Conservation (phyloP, 208 protist species). For the Acanthamoeba royreba region DNA sequence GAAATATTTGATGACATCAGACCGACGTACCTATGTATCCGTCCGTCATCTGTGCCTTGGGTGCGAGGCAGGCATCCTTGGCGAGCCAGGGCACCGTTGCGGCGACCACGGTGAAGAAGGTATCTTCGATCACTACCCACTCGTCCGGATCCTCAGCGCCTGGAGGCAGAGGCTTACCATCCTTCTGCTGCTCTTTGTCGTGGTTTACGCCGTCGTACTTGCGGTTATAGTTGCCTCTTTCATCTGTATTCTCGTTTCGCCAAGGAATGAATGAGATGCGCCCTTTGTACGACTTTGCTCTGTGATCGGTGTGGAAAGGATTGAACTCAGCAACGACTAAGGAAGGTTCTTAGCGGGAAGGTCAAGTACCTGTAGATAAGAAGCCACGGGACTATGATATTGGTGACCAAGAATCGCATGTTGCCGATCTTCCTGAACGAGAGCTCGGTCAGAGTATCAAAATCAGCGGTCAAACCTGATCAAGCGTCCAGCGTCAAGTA, state of each 20-base stretch:
- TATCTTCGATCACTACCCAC: neutral
- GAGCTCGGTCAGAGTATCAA: neutral
- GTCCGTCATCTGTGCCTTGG: neutral
- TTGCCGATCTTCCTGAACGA: conserved; percentile 36
- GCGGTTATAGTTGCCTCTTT: neutral
- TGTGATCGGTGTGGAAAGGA: neutral
- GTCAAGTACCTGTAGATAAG: neutral
- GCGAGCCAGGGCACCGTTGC: neutral
- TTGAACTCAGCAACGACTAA: neutral
- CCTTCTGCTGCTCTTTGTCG: neutral
- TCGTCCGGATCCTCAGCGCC: neutral
- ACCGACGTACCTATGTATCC: conserved; percentile 3
- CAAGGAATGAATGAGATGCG: neutral
- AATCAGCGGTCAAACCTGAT: neutral
- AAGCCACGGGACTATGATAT: neutral
- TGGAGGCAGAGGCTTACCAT: neutral
- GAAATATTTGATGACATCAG: neutral
- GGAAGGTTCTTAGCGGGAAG: neutral
- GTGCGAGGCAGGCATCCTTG: neutral
- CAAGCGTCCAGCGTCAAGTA: no score
- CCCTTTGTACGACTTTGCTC: neutral
- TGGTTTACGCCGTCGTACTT: conserved; percentile 13
- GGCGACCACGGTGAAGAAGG: neutral
- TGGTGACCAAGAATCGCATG: conserved; percentile 5
- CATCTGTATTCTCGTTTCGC: neutral